Percentiles rank a stretch among this genome's conserved stretches.
These are phyloP conservation scores for Talaromyces amestolkiae DNA, from an alignment of 2,329 filamentous ascomycete species.

Conservation along the genomic window DNA sequence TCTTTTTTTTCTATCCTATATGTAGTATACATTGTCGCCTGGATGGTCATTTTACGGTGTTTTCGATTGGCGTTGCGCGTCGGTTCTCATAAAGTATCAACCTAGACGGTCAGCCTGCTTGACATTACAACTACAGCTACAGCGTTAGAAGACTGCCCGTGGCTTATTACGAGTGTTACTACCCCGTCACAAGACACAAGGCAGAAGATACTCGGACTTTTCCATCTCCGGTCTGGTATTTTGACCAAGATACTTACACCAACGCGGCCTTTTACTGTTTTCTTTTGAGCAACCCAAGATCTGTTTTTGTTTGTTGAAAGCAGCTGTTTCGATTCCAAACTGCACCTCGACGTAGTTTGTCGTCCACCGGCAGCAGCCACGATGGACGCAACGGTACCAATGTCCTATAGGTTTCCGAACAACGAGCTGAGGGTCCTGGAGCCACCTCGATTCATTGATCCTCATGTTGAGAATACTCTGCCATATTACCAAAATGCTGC, in stretches of 20 bases:
- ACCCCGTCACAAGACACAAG: slow-evolving; percentile 4
- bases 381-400: slow-evolving; percentile 44
- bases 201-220: slow-evolving; percentile 8
- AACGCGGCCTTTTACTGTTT: background rate
- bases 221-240: slow-evolving; percentile 4
- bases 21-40: background rate
- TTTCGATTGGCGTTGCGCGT: slow-evolving; percentile 14
- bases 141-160: background rate
- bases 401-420: slow-evolving; percentile 40
- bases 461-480: slow-evolving; percentile 31
- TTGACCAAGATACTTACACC: background rate
- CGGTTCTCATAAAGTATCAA: slow-evolving; percentile 1
- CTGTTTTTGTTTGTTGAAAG: background rate
- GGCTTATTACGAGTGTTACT: background rate
- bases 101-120: slow-evolving; percentile 1
- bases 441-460: slow-evolving; percentile 39
- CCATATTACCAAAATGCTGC: slow-evolving; percentile 40
- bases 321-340: background rate
- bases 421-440: slow-evolving; percentile 37
- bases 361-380: slow-evolving; percentile 10
- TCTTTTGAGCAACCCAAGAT: background rate
- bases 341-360: background rate
- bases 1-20: background rate
- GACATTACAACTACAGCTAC: slow-evolving; percentile 8
- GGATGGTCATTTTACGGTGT: slow-evolving; percentile 8